These are phyloP conservation scores for Erythrobasidium hasegawianum DNA, from an alignment of 1,284 basidiomycete species.

Conservation along the genomic window DNA sequence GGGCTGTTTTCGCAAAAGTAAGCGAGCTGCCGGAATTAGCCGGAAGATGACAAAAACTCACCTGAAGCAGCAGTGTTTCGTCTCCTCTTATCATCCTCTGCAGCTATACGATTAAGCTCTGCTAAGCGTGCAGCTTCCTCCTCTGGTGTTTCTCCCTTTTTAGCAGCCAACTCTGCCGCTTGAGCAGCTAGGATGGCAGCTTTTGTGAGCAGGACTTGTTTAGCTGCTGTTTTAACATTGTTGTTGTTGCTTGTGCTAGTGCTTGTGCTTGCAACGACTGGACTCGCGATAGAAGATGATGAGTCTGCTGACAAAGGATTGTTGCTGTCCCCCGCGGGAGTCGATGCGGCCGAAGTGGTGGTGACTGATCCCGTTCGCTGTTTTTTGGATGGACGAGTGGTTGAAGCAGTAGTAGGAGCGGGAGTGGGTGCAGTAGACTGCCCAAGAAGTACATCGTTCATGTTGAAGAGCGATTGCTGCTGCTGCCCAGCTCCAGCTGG, in stretches of 20 bases:
- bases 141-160: slow-evolving; percentile 20
- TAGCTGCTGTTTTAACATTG: slow-evolving; percentile 3
- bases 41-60: slow-evolving; percentile 14
- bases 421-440: too few relatives aligned
- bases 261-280: neutral
- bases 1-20: slow-evolving; percentile 55
- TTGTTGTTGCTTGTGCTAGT: neutral
- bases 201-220: slow-evolving; percentile 28
- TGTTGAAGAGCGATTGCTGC: neutral
- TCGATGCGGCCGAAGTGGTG: neutral
- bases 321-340: neutral
- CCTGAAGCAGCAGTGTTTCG: slow-evolving; percentile 87
- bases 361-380: too few relatives aligned
- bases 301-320: too few relatives aligned
- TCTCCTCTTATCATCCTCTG: slow-evolving; percentile 78
- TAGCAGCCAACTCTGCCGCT: slow-evolving; percentile 9
- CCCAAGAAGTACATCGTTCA: too few relatives aligned
- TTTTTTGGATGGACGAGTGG: slow-evolving; percentile 5
- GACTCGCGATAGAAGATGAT: too few relatives aligned
- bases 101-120: slow-evolving; percentile 31
- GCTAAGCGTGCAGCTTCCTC: slow-evolving; percentile 30
- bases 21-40: slow-evolving; percentile 3
- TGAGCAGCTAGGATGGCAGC: slow-evolving; percentile 26
- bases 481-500: neutral
- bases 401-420: slow-evolving; percentile 3